Evolutionary conservation across 305 asterid species (phyloP).

Genomic region (Petunia hybrid): DNA sequence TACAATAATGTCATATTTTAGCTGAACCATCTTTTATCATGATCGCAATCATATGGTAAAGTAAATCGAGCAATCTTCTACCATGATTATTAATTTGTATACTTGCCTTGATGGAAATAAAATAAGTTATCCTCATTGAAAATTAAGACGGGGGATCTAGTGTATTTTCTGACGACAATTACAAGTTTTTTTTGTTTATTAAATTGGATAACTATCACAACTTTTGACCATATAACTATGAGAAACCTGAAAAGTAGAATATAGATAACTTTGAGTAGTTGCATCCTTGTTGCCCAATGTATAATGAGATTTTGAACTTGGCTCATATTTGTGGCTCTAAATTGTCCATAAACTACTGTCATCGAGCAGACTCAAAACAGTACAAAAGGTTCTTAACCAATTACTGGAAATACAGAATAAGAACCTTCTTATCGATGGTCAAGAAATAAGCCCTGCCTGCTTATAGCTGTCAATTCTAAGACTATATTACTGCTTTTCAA

Average conservation of each 20-base stretch:
- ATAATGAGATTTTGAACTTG: slow-evolving; percentile 15
- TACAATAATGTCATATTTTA: background rate
- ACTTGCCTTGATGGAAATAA: background rate
- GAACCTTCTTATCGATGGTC: background rate
- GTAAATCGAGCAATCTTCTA: background rate
- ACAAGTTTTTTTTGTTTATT: background rate
- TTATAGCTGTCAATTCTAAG: background rate
- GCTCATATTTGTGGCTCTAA: slow-evolving; percentile 11
- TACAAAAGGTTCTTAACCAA: slow-evolving; percentile 2
- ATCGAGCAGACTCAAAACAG: background rate
- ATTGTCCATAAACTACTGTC: background rate
- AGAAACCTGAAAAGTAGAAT: background rate
- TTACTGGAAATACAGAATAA: background rate
- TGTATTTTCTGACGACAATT: background rate
- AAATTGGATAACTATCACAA: background rate
- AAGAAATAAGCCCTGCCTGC: slow-evolving; percentile 12
- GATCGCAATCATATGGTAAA: background rate
- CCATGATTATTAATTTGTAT: background rate
- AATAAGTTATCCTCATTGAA: background rate
- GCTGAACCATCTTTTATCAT: background rate
- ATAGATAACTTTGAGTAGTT: background rate
- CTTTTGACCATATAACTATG: slow-evolving; percentile 7
- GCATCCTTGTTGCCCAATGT: background rate
- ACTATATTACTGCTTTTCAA: background rate
- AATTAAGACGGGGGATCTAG: background rate